Conservation (phyloP, 2,329 filamentous ascomycete genomes). For the Ciborinia camelliae region DNA sequence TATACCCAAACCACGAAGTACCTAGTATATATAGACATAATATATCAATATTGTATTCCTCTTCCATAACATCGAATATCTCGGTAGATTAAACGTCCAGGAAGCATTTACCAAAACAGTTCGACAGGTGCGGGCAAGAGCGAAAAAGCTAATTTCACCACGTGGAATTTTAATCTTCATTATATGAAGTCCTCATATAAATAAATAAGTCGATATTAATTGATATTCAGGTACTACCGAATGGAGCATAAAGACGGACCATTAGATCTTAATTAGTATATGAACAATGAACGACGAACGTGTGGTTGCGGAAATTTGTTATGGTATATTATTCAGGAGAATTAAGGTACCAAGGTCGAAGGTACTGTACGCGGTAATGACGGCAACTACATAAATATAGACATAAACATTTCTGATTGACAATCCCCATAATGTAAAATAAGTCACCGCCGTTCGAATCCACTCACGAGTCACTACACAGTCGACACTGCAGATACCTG, state of each 20-base stretch:
- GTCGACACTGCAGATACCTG: too few relatives aligned
- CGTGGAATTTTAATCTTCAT: conserved; percentile 12
- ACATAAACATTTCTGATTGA: neutral
- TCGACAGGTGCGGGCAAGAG: neutral
- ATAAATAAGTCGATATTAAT: conserved; percentile 6
- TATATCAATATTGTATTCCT: neutral
- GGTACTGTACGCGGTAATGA: too few relatives aligned
- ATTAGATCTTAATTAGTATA: conserved; percentile 8
- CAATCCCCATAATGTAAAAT: neutral
- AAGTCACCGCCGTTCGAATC: conserved; percentile 7
- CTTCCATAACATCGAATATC: conserved; percentile 10
- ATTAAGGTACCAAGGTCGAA: neutral
- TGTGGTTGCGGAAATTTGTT: conserved; percentile 6
- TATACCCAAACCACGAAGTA: neutral
- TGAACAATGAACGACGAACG: neutral
- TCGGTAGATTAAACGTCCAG: conserved; percentile 5
- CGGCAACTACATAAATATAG: too few relatives aligned
- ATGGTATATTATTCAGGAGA: neutral
- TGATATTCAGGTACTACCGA: conserved; percentile 2
- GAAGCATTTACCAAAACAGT: neutral
- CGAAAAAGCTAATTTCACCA: conserved; percentile 14
- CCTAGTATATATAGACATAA: too few relatives aligned
- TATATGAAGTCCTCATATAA: neutral
- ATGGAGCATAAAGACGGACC: conserved; percentile 10
- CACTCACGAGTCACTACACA: too few relatives aligned